A percentile compares a stretch with the other conserved stretches of the same genome.
Conservation (phyloP, 1,284 basidiomycete species). For the Earliella scabrosa region DNA sequence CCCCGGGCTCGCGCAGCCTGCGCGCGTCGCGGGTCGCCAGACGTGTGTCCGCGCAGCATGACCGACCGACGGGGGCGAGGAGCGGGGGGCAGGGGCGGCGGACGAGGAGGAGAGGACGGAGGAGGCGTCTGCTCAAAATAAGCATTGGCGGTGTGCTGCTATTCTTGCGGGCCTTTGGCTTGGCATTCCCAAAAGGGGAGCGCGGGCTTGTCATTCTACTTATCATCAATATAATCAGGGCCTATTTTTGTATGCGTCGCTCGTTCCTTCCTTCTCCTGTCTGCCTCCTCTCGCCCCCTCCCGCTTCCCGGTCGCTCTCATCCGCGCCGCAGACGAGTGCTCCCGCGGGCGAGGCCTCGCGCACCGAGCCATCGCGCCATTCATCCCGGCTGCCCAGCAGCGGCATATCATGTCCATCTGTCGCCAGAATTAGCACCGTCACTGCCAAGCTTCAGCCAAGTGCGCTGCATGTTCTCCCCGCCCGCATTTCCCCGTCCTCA, state of each 20-base stretch:
- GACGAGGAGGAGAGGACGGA: neutral
- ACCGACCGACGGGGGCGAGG: neutral
- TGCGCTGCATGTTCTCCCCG: constrained; percentile 12
- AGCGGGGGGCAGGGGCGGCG: neutral
- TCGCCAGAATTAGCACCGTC: constrained; percentile 23
- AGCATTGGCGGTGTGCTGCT: constrained; percentile 21
- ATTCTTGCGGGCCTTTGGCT: constrained; percentile 23
- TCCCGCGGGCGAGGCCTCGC: too few relatives aligned
- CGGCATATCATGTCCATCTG: constrained; percentile 6
- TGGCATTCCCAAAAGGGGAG: constrained; percentile 25
- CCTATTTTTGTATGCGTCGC: constrained; percentile 18
- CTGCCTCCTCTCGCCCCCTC: constrained; percentile 1
- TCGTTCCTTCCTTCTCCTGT: neutral
- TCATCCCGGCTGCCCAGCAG: neutral
- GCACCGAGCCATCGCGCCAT: too few relatives aligned
- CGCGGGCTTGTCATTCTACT: constrained; percentile 21
- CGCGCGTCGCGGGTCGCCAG: neutral
- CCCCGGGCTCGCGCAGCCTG: neutral
- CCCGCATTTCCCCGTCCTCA: constrained; percentile 21
- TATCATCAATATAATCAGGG: constrained; percentile 21
- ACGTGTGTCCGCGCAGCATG: neutral
- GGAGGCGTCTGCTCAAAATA: constrained; percentile 27
- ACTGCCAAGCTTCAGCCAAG: constrained; percentile 29
- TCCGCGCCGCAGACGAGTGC: neutral
- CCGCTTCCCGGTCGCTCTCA: neutral